Evolutionary conservation across 345 rosid genomes (phyloP).

Genomic region (Hevea brasiliensis): DNA sequence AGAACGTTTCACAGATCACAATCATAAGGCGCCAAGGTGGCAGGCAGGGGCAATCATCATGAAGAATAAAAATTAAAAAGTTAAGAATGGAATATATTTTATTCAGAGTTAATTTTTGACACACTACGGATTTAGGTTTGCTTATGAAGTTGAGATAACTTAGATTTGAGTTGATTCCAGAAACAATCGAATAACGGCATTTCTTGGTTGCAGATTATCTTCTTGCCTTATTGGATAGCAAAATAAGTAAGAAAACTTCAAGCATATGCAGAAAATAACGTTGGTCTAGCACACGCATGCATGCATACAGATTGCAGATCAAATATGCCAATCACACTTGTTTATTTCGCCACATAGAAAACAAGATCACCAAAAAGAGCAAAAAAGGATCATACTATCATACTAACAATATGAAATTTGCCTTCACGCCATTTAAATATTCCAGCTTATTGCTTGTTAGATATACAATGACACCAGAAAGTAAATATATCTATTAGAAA

Average conservation of each 20-base stretch:
- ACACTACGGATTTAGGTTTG: background rate
- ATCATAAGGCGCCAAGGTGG: background rate
- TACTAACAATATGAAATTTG: background rate
- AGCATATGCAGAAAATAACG: background rate
- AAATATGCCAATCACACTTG: background rate
- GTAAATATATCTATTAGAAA: slow-evolving; percentile 1
- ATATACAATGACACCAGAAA: background rate
- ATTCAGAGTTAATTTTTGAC: background rate
- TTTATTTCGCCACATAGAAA: too few relatives aligned
- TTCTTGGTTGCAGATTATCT: background rate
- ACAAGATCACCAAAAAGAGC: background rate
- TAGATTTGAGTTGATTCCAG: background rate
- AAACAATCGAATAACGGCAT: background rate
- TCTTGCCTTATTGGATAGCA: background rate
- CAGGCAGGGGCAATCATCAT: background rate
- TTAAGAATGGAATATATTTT: background rate
- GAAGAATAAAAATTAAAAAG: background rate
- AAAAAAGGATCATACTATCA: background rate
- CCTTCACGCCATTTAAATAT: background rate
- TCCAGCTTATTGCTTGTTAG: background rate
- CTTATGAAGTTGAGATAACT: slow-evolving; percentile 4
- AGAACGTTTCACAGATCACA: background rate
- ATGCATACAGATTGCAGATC: background rate
- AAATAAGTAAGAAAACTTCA: background rate
- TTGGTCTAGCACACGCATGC: background rate